These are phyloP conservation scores for Lepidium campestre DNA, from an alignment of 441 rosid genomes.

Conservation along the genomic window DNA sequence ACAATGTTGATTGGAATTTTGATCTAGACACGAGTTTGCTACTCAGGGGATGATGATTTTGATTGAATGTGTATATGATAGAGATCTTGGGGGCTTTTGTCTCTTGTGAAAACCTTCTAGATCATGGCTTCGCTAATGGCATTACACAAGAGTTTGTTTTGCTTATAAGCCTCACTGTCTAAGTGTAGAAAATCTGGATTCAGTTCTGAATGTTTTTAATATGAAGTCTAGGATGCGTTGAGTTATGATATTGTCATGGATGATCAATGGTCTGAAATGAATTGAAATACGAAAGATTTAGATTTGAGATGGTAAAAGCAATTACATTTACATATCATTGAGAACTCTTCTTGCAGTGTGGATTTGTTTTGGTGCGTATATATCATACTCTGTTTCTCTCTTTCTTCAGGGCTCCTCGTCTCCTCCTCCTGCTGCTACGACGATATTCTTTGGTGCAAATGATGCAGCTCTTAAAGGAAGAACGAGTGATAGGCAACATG, in stretches of 20 bases:
- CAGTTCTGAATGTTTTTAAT: neutral
- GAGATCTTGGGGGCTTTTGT: neutral
- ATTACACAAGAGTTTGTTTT: neutral
- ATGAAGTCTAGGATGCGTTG: neutral
- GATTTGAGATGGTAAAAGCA: neutral
- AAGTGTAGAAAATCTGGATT: neutral
- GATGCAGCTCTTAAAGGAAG: conserved; percentile 87
- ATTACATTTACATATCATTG: neutral
- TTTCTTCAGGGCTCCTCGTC: conserved; percentile 38
- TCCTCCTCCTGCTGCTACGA: conserved; percentile 57
- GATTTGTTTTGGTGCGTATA: neutral
- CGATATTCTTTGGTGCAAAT: conserved; percentile 90
- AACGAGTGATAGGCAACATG: conserved; percentile 64
- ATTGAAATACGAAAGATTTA: neutral
- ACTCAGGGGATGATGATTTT: neutral
- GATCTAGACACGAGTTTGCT: neutral
- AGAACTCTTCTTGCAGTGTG: neutral
- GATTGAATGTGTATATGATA: neutral
- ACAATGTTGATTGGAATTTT: neutral
- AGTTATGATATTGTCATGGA: neutral
- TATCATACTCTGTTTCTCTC: neutral
- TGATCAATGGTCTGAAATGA: neutral
- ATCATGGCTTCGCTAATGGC: neutral
- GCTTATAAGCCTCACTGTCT: neutral
- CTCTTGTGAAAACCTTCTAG: neutral